Evolutionary conservation across 163 green algal species (phyloP).

Genomic region (Trebouxiophyceae sp.): DNA sequence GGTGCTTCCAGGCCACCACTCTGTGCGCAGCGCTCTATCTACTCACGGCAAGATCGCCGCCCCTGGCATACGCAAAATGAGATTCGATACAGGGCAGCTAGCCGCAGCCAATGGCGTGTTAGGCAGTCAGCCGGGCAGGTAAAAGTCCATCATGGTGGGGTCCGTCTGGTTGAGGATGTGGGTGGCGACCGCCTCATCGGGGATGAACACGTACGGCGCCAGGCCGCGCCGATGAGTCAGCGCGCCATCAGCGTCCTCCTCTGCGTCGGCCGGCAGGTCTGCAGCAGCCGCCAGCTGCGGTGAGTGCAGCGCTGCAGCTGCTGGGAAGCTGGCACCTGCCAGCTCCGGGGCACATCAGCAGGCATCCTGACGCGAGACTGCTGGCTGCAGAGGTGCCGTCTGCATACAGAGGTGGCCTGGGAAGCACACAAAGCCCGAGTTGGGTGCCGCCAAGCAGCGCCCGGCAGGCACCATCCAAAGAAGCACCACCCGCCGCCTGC

Average conservation of each 20-base stretch:
- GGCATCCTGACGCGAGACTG: no score
- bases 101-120: no score
- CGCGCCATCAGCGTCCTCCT: conserved; percentile 19
- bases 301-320: neutral
- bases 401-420: neutral
- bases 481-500: no score
- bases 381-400: neutral
- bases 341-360: no score
- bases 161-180: conserved; percentile 54
- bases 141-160: conserved; percentile 62
- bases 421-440: neutral
- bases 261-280: conserved; percentile 13
- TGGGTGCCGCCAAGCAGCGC: no score
- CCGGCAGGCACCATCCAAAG: no score
- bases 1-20: no score
- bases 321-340: neutral
- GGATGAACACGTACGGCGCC: conserved; percentile 63
- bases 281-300: neutral
- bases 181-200: conserved; percentile 37
- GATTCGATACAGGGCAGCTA: no score
- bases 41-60: no score
- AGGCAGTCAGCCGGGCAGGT: conserved; percentile 44
- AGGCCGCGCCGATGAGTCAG: conserved; percentile 48
- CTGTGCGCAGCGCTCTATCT: no score
- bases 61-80: no score